Evolutionary conservation across 768 basidiomycete species (phyloP), one percentile per base, ranked within the genome.

Genomic region (Mycena galericulata): DNA sequence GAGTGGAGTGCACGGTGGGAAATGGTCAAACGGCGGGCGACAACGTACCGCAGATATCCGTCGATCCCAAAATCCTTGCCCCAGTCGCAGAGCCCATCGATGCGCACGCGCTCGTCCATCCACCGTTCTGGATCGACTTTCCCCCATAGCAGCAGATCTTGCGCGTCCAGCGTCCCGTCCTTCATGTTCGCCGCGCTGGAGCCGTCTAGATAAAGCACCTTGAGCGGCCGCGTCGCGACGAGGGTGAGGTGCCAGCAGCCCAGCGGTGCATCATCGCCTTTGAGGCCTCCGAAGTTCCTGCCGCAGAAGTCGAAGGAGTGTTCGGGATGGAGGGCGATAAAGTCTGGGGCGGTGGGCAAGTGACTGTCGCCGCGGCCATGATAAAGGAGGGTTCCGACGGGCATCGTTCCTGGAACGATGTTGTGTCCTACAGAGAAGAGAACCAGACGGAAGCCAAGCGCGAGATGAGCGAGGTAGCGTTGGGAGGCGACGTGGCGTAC

Each of bases 191-290:
- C 45, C 20, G 63, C 62, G 54, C 62, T 63, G 3, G 62, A 63
- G 17, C 62, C 62, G 41, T 62, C 51, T 7, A 62, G 54, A 18
- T 64, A 64, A 11, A 64, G 43, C 24, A 56, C 55, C 36, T 45
- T 54, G 22, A 63, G 30, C 14, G 63, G 46, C 34, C 45, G 54
- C 45, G 54, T 29, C 20, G 27, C 36, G 4, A 40, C 63, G 18
- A 63, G 22, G 4, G 51, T 63, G 10, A 62, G 50, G 20, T 81
- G 82, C 81, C 82, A 84, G 65, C 83, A 81, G 8, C 79, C 79
- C n/a, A n/a, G n/a, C n/a, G n/a, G n/a, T n/a, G n/a, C n/a, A n/a
- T n/a, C n/a, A n/a, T n/a, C n/a, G n/a, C n/a, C n/a, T n/a, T n/a
- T n/a, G n/a, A n/a, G n/a, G n/a, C n/a, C n/a, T n/a, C n/a, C n/a